Base-by-base conservation (phyloP, 208 protist species). In the Porcisia hertigi region DNA sequence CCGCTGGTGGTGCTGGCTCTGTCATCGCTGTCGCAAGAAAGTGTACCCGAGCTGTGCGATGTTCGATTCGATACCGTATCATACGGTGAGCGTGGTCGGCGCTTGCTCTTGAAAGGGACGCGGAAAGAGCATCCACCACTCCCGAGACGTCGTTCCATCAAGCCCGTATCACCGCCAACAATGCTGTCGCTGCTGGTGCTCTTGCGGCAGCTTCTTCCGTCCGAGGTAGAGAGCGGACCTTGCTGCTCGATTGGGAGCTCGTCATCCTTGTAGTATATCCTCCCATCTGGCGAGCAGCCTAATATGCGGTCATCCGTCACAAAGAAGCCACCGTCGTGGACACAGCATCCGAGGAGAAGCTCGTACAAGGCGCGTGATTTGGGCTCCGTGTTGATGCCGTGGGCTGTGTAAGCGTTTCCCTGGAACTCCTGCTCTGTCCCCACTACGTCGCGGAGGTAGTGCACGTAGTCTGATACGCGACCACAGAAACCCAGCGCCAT, bases 351-450 rank as follows among this genome's bases (percentile, higher is more conserved):
- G 1, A 91, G 94, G n/a, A 96, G 77, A 11, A 96, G 47, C 71
- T 97, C 94, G 80, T 97, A 97, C 57, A 97, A 74, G 0, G 89
- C 60, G 14, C 94, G 84, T 1, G 94, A 80, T 81, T 96, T 96
- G 16, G 89, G 77, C 71, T 97, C 92, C 7, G 91, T 97, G 57
- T 45, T 65, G 69, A 94, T 96, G 57, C 94, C 94, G 74, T 97
- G 94, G 7, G 43, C 79, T 0, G 94, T 97, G 70, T 52, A 86
- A 12, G 76, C 83, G 80, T 97, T 97, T 7, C 94, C 92, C 11
- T 69, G 88, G 72, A 97, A 97, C 73, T 94, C 94, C 30, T 87
- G 76, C 71, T 91, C 84, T 0, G 94, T 96, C 8, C 89, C 89
- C 14, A 96, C 90, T 18, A 95, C 66, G 34, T 94, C 75, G 30